Evolutionary conservation across 2,329 filamentous ascomycete species (phyloP).

Genomic region (Ascocoryne sarcoides): DNA sequence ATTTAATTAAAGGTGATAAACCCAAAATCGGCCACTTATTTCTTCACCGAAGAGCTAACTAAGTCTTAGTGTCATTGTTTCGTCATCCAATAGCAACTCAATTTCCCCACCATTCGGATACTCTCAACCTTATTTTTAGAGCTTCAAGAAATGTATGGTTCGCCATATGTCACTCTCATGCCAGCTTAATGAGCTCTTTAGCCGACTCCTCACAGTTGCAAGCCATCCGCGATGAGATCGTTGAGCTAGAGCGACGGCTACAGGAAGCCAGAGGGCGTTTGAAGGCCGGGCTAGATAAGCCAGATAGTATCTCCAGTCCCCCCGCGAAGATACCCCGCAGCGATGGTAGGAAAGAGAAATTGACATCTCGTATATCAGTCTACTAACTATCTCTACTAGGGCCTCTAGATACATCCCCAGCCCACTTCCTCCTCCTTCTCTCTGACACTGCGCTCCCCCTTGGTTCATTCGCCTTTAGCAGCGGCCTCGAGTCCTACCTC

Average conservation of each 20-base stretch:
- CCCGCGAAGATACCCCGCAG: conserved; percentile 12
- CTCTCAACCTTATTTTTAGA: conserved; percentile 5
- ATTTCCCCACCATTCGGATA: no score
- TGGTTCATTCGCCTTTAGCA: conserved; percentile 81
- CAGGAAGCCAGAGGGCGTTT: conserved; percentile 36
- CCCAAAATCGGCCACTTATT: no score
- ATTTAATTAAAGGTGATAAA: no score
- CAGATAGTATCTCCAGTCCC: conserved; percentile 17
- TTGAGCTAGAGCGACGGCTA: conserved; percentile 42
- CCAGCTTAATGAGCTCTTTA: conserved; percentile 17
- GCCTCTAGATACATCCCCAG: conserved; percentile 16
- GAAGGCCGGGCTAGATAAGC: conserved; percentile 19
- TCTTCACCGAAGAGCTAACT: no score
- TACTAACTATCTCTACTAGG: no score
- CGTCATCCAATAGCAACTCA: no score
- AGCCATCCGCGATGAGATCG: conserved; percentile 44
- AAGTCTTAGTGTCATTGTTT: no score
- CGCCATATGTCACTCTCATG: conserved; percentile 7
- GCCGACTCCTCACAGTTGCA: conserved; percentile 20
- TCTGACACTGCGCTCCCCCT: conserved; percentile 75
- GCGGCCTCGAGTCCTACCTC: conserved; percentile 73
- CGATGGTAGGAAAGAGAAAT: conserved; percentile 10
- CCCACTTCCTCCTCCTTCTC: conserved; percentile 66
- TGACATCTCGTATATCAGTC: background rate
- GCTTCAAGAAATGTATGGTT: background rate